These are phyloP conservation scores for Melampsora medusae DNA, from an alignment of 1,284 basidiomycete genomes.

Conservation along the genomic window DNA sequence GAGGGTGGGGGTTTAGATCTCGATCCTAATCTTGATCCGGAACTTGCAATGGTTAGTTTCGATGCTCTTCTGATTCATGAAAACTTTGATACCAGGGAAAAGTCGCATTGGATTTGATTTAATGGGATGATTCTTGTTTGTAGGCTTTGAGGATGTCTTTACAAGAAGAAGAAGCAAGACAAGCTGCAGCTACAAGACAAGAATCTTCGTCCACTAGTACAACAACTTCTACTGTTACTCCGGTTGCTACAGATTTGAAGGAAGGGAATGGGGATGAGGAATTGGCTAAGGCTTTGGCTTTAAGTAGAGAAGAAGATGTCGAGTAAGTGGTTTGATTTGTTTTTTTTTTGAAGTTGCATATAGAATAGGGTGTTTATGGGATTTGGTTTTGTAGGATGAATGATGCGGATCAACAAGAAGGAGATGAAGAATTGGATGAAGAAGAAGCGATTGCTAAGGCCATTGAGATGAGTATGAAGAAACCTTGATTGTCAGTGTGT, in stretches of 20 bases:
- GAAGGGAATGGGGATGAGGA: slow-evolving; percentile 51
- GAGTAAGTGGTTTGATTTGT: slow-evolving; percentile 24
- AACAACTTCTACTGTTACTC: slow-evolving; percentile 51
- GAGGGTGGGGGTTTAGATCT: slow-evolving; percentile 75
- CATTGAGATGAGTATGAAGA: slow-evolving; percentile 50
- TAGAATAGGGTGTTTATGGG: neutral
- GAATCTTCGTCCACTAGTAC: slow-evolving; percentile 54
- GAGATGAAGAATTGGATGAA: slow-evolving; percentile 54
- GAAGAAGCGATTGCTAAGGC: slow-evolving; percentile 66
- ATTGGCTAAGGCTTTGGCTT: slow-evolving; percentile 50
- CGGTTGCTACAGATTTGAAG: slow-evolving; percentile 27
- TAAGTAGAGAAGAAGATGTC: slow-evolving; percentile 48
- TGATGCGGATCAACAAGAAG: slow-evolving; percentile 51
- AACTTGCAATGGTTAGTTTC: slow-evolving; percentile 81
- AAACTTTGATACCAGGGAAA: neutral
- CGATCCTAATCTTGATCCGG: slow-evolving; percentile 91
- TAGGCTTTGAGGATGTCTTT: slow-evolving; percentile 95
- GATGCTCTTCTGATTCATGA: neutral
- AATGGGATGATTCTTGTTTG: neutral
- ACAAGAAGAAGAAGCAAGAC: slow-evolving; percentile 90
- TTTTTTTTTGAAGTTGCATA: neutral
- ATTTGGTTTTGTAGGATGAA: slow-evolving; percentile 51
- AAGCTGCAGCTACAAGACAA: slow-evolving; percentile 63
- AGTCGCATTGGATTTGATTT: neutral
- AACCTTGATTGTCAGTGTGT: neutral